Base-by-base conservation (phyloP, 1,139 yeast species). In the Wickerhamiella pararugosa region DNA sequence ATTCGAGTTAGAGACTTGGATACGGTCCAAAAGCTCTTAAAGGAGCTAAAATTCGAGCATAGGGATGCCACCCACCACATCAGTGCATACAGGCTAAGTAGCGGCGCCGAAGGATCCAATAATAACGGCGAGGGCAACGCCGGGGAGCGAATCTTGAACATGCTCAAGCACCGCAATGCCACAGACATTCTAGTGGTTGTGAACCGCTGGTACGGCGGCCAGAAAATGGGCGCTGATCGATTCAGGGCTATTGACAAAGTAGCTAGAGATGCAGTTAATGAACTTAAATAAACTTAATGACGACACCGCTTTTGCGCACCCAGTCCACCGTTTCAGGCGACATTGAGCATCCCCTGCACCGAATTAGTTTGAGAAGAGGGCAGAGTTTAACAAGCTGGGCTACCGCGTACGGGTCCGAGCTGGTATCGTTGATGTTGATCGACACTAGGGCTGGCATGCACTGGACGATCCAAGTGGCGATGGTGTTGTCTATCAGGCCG, bases 91-190 rank as follows among this genome's bases (percentile, higher is more conserved):
- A 15, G 29, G 10, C 26, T 32, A 15, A 29, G 39, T 28, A n/a
- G 25, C 9, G 31, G 28, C 7, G 10, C n/a, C 7, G 39, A 36
- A 36, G 39, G 30, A 11, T 29, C n/a, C 27, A 26, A 28, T 15
- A 36, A 36, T 28, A 33, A 36, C 11, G 39, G 39, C 11, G 39
- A 36, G 11, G 39, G 39, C 7, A 36, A 36, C 30, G 39, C 39
- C n/a, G 39, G 39, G 7, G 39, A 36, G 25, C 30, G 39, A 28
- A 32, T 36, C 11, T 29, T 36, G 28, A 25, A 36, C 15, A 36
- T 36, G 39, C 39, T 36, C 27, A 36, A 36, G 11, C 33, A 29
- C 28, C 39, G 25, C 25, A 36, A 36, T 29, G 32, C 9, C 8
- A 28, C 29, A 3, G 25, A 36, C 21, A n/a, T 29, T 5, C 11